Evolutionary conservation across 352 stramenopile genomes (phyloP).

Genomic region (Phytophthora meadii): DNA sequence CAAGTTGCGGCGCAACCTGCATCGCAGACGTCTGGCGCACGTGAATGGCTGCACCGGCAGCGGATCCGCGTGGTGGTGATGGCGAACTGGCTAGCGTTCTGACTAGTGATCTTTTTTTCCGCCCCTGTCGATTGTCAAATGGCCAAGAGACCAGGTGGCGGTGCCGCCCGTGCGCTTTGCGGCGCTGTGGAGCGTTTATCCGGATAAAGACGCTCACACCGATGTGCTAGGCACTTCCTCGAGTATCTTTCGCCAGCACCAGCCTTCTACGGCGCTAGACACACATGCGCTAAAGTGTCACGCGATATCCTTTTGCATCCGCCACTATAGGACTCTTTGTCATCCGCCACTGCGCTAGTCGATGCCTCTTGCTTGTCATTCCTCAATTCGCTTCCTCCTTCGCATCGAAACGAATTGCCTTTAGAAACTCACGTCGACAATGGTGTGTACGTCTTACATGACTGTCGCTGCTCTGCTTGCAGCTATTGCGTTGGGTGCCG

Average conservation of each 20-base stretch:
- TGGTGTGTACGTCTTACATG: conserved; percentile 33
- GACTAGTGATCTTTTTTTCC: conserved; percentile 16
- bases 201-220: conserved; percentile 18
- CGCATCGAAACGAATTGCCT: conserved; percentile 22
- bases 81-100: conserved; percentile 33
- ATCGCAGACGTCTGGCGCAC: neutral
- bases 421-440: conserved; percentile 16
- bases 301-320: conserved; percentile 23
- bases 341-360: conserved; percentile 18
- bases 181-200: neutral
- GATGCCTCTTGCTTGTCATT: conserved; percentile 16
- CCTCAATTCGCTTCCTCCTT: conserved; percentile 29
- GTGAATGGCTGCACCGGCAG: conserved; percentile 1
- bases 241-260: conserved; percentile 28
- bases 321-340: conserved; percentile 6
- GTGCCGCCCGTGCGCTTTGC: conserved; percentile 22
- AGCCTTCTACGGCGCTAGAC: conserved; percentile 18
- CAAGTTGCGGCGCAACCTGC: no score
- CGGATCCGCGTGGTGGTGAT: conserved; percentile 16
- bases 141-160: conserved; percentile 18
- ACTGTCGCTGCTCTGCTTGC: conserved; percentile 20
- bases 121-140: conserved; percentile 20
- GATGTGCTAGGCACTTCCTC: conserved; percentile 39
- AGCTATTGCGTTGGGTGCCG: conserved; percentile 7
- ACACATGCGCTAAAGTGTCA: conserved; percentile 13